Conservation (phyloP, 257 asterid genomes). For the Salvia splendens region DNA sequence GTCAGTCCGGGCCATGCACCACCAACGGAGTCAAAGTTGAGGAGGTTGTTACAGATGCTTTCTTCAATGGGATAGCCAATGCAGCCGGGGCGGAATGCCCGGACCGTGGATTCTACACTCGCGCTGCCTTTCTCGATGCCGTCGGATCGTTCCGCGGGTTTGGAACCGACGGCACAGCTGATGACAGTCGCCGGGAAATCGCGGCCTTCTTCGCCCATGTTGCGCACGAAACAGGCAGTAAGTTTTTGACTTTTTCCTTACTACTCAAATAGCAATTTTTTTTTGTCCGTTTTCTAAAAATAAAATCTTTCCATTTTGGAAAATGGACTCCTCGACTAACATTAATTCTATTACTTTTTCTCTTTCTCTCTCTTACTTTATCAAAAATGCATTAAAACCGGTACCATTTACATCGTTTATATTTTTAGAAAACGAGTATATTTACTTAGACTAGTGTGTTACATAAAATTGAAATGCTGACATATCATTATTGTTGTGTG, state of each 20-base stretch:
- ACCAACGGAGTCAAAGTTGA: slow-evolving; percentile 28
- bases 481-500: not conserved
- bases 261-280: not conserved
- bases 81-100: slow-evolving; percentile 39
- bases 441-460: too few relatives aligned
- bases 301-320: too few relatives aligned
- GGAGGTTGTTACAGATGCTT: slow-evolving; percentile 34
- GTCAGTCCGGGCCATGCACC: slow-evolving; percentile 46
- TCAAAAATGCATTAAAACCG: too few relatives aligned
- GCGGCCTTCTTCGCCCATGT: slow-evolving; percentile 63
- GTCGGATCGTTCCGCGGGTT: slow-evolving; percentile 36
- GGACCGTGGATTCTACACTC: slow-evolving; percentile 46
- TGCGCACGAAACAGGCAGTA: slow-evolving; percentile 56
- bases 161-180: slow-evolving; percentile 45
- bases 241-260: not conserved
- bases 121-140: slow-evolving; percentile 46
- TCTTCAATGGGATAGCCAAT: slow-evolving; percentile 40
- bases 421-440: too few relatives aligned
- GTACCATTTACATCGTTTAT: too few relatives aligned
- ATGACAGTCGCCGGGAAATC: slow-evolving; percentile 48
- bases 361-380: too few relatives aligned
- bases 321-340: too few relatives aligned
- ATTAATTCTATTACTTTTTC: too few relatives aligned
- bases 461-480: too few relatives aligned
- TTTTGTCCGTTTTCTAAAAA: not conserved